A percentile compares a stretch with the other conserved stretches of the same genome.
phyloP scores from a whole-genome alignment of 352 stramenopile species.

The Globisporangium abappressorium region DNA sequence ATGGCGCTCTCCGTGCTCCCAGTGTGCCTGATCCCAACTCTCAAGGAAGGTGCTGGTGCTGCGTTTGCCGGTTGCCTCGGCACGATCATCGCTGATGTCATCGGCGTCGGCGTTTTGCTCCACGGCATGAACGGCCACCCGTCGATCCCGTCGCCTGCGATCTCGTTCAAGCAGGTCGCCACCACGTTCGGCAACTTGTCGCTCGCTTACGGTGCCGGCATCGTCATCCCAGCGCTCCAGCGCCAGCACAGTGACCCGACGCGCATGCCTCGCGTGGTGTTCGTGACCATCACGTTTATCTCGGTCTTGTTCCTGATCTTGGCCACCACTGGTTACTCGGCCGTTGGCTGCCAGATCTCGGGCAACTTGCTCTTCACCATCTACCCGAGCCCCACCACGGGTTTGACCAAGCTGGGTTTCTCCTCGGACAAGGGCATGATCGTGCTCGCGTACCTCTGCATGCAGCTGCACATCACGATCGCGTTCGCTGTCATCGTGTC shows the following conservation, averaged over 20 bases:
- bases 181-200: slow-evolving; percentile 50
- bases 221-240: slow-evolving; percentile 50
- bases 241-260: slow-evolving; percentile 47
- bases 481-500: slow-evolving; percentile 49
- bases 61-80: slow-evolving; percentile 45
- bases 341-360: slow-evolving; percentile 49
- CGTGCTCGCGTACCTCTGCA: slow-evolving; percentile 55
- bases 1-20: slow-evolving; percentile 45
- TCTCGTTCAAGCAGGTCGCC: slow-evolving; percentile 42
- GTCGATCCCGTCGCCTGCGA: slow-evolving; percentile 30
- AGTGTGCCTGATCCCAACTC: slow-evolving; percentile 41
- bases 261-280: slow-evolving; percentile 51
- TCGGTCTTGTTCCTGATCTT: slow-evolving; percentile 46
- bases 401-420: slow-evolving; percentile 45
- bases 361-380: slow-evolving; percentile 61
- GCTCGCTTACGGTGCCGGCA: slow-evolving; percentile 47
- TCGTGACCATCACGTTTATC: slow-evolving; percentile 47
- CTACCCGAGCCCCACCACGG: slow-evolving; percentile 22
- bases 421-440: slow-evolving; percentile 34
- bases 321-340: slow-evolving; percentile 36
- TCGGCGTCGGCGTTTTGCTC: slow-evolving; percentile 35
- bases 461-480: slow-evolving; percentile 47
- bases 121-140: slow-evolving; percentile 44
- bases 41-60: slow-evolving; percentile 44
- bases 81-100: slow-evolving; percentile 46